These are phyloP conservation scores for Cryptosporidium bovis DNA, from an alignment of 169 alveolate species.

Conservation along the genomic window DNA sequence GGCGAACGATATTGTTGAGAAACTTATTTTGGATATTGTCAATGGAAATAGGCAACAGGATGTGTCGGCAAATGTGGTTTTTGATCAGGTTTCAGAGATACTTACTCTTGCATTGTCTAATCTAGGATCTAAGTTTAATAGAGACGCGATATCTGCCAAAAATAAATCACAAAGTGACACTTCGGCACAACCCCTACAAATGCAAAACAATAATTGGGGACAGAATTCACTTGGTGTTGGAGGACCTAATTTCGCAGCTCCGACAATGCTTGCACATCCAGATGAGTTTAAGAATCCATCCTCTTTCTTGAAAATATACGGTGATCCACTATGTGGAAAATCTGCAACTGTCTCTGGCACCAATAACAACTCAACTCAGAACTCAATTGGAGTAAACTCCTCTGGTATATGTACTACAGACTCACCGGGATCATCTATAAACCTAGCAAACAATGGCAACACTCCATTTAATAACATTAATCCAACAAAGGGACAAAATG, in stretches of 20 bases:
- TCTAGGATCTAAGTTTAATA: constrained; percentile 32
- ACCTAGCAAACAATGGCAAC: not conserved
- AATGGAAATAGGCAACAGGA: constrained; percentile 20
- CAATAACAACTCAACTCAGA: not conserved
- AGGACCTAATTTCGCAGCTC: constrained; percentile 74
- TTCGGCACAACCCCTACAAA: too few relatives aligned
- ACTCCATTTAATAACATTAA: constrained; percentile 15
- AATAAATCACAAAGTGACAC: too few relatives aligned
- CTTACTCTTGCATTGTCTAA: constrained; percentile 15
- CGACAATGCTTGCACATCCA: constrained; percentile 73
- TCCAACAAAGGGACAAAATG: constrained; percentile 80
- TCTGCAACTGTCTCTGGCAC: not conserved
- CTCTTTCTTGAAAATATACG: constrained; percentile 81
- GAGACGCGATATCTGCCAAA: not conserved
- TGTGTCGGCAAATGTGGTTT: not conserved
- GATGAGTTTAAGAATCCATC: constrained; percentile 79
- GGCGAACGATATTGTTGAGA: constrained; percentile 30
- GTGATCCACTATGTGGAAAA: constrained; percentile 82
- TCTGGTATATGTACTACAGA: too few relatives aligned
- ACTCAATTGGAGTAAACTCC: not conserved
- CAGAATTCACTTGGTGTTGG: constrained; percentile 62
- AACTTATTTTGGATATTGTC: constrained; percentile 9
- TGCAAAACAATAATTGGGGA: constrained; percentile 41
- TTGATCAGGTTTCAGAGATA: constrained; percentile 29
- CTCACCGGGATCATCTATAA: not conserved